Evolutionary conservation across 495 filamentous ascomycete species (phyloP).

Genomic region (Apiosordaria backusii): DNA sequence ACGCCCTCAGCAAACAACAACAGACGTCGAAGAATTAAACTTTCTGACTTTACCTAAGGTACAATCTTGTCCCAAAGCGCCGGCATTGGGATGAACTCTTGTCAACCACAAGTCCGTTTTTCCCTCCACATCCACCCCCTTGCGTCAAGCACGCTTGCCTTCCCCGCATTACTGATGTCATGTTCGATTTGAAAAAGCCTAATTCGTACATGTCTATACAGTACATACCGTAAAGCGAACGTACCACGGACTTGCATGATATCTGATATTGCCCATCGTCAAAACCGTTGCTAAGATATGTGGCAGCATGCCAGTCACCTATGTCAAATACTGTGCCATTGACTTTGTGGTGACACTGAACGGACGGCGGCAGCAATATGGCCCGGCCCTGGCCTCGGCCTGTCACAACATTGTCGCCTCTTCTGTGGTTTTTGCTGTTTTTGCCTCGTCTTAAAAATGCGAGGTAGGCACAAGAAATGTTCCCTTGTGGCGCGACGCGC

Average conservation of each 20-base stretch:
- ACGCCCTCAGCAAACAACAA: neutral
- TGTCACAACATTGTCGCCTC: neutral
- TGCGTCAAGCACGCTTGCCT: neutral
- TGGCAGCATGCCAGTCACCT: neutral
- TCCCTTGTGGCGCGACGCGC: neutral
- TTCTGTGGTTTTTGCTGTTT: no score
- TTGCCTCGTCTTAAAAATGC: neutral
- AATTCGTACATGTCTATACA: neutral
- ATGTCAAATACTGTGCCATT: no score
- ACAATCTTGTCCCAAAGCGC: neutral
- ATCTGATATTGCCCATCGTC: neutral
- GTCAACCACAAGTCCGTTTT: neutral
- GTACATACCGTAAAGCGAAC: neutral
- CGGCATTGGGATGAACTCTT: neutral
- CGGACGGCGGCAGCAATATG: neutral
- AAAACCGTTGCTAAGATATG: neutral
- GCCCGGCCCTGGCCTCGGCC: neutral
- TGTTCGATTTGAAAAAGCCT: neutral
- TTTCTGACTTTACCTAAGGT: neutral
- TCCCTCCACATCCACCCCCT: neutral
- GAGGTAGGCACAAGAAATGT: neutral
- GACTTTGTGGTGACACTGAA: no score
- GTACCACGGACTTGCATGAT: neutral
- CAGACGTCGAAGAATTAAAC: neutral
- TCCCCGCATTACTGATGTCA: neutral